Evolutionary conservation across 2,329 filamentous ascomycete species (phyloP), one percentile per base, ranked within the genome.

Genomic region (Alternaria triticina): DNA sequence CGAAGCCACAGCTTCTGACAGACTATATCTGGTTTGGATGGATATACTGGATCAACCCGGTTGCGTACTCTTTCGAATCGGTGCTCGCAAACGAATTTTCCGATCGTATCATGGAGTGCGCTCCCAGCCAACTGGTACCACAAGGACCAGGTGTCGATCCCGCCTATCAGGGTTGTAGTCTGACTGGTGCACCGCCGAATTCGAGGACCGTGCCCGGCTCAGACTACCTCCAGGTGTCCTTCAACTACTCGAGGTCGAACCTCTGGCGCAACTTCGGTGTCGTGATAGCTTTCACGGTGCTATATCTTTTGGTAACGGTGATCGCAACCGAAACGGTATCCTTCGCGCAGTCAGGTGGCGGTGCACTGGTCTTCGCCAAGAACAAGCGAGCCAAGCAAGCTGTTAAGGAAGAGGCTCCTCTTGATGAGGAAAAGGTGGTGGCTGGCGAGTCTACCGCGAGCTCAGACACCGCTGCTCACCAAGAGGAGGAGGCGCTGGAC

Each of bases 221-320:
- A 2, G 79, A 80, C 22, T 91, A 90, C 69, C 74, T 90, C 3
- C 69, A 80, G 10, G 82, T 83, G 1, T 83, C 83, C 8, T 91
- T 86, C 76, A 81, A 85, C 47, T 90, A 89, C 70, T 83, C 84
- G 0, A 81, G 87, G 17, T 80, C 79, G 25, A 83, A 91, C 70
- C 77, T 90, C 0, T 91, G 89, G 83, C 88, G 92, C 4, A 94
- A 95, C 75, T 93, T 92, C 72, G 92, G 90, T 30, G 89, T 94
- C 4, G 80, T 96, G 1, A 88, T 94, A 69, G 92, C 90, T 0
- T 96, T 93, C 68, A 87, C 88, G 1, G 83, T 92, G 1, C 85
- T 93, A 6, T 96, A 95, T 73, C 86, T 96, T 12, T 68, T 89
- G 11, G 79, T 95, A 28, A 95, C 92, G 0, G 86, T 91, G 6